phyloP scores from a whole-genome alignment of 2,329 filamentous ascomycete species.

The Onygena corvina region DNA sequence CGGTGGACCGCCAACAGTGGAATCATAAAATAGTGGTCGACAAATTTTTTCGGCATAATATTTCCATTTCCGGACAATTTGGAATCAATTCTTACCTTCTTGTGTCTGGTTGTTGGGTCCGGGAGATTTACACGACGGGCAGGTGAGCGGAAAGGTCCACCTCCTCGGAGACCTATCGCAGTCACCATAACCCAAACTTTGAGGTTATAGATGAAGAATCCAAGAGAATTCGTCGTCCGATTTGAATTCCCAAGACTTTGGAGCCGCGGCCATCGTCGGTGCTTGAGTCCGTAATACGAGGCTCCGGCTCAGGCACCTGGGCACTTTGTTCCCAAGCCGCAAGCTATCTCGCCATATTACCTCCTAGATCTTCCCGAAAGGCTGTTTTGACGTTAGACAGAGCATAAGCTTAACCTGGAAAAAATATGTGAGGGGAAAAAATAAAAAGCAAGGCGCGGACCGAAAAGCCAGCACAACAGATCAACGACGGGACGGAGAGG shows the following conservation, averaged over 20 bases:
- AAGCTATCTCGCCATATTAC: too few relatives aligned
- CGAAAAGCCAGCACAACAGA: too few relatives aligned
- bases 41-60: neutral
- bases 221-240: too few relatives aligned
- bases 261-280: too few relatives aligned
- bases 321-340: neutral
- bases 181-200: neutral
- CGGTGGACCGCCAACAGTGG: too few relatives aligned
- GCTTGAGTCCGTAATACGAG: too few relatives aligned
- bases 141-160: neutral
- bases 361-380: neutral
- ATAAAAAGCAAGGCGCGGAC: too few relatives aligned
- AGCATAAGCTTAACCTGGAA: neutral
- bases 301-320: too few relatives aligned
- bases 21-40: neutral
- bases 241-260: neutral
- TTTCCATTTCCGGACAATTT: neutral
- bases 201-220: neutral
- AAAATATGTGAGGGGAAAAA: neutral
- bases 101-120: neutral
- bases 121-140: neutral
- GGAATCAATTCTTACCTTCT: neutral
- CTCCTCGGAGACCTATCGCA: neutral
- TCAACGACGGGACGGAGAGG: too few relatives aligned
- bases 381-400: constrained; percentile 6